Base-by-base conservation (phyloP, 208 protist genomes). In the Trypanosoma theileri region DNA sequence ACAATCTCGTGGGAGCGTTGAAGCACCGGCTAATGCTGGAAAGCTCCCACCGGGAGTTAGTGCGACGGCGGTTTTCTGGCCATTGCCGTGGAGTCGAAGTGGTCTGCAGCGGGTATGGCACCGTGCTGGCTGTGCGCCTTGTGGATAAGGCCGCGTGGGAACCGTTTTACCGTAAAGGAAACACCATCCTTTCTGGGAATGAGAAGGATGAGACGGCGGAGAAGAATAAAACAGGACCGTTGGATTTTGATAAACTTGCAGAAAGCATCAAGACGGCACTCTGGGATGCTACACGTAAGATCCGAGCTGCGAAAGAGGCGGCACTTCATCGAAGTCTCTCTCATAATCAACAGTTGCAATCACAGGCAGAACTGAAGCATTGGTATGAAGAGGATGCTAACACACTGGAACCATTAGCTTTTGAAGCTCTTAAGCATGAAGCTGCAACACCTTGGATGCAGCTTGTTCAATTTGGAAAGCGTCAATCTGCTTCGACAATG, bases 321-420 rank as follows among this genome's bases (percentile, higher is more conserved):
- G 84, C 84, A 22, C 82, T 91, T 50, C 73, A 76, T 41, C 83
- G 76, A 16, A 82, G 84, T 35, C 62, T 93, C 26, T 72, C 75
- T 40, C 77, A 82, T 46, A 92, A 92, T 67, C 65, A 70, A 16
- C 79, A 83, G 56, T 40, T 86, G 46, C 81, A 62, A 12, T 66
- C 80, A 0, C 41, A 75, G 21, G 83, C 69, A 7, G 53, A 60
- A 10, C 68, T 92, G 59, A 74, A 70, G 14, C 73, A 88, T 56
- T 96, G 91, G 91, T 93, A 92, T 59, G 84, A 88, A 66, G 74
- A 91, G 19, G 88, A 96, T 75, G 84, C 84, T 2, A 84, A 75
- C 48, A 82, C 85, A 46, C 58, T 95, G 42, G 78, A 71, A 16
- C 89, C 89, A 7, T 72, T 77, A 0, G 75, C 84, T 0, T 85